phyloP scores from a whole-genome alignment of 345 rosid genomes.

The Syzygium aqueum region DNA sequence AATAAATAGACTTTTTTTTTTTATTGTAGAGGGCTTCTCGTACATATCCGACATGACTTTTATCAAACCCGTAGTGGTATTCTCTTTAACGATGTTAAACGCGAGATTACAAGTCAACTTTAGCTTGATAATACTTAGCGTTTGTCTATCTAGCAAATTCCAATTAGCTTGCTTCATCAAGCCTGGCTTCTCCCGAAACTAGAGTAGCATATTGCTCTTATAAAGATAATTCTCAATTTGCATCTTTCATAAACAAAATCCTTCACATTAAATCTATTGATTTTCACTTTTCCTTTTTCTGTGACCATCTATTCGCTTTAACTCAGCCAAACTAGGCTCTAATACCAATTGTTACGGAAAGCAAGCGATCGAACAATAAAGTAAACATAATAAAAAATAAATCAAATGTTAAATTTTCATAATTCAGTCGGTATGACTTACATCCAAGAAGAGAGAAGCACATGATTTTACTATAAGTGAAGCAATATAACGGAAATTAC shows the following conservation, averaged over 20 bases:
- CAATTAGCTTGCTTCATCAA: too few relatives aligned
- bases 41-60: too few relatives aligned
- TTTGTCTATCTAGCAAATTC: too few relatives aligned
- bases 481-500: background rate
- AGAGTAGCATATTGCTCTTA: too few relatives aligned
- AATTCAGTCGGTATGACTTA: background rate
- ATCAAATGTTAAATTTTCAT: background rate
- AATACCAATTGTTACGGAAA: background rate
- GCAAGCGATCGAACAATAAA: background rate
- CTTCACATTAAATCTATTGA: background rate
- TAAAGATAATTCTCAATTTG: background rate
- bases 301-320: background rate
- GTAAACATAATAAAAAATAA: background rate
- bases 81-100: too few relatives aligned
- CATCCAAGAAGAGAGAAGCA: fast-evolving
- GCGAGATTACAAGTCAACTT: too few relatives aligned
- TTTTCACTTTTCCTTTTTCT: background rate
- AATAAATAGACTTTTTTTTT: too few relatives aligned
- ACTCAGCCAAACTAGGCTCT: fast-evolving
- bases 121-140: too few relatives aligned
- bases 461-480: background rate
- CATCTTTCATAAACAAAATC: background rate
- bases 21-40: too few relatives aligned
- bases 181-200: too few relatives aligned
- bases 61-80: too few relatives aligned